Evolutionary conservation across 177 flowering plant genomes (phyloP), one percentile per base, ranked within the genome.

Genomic region (Vitis hybrid): DNA sequence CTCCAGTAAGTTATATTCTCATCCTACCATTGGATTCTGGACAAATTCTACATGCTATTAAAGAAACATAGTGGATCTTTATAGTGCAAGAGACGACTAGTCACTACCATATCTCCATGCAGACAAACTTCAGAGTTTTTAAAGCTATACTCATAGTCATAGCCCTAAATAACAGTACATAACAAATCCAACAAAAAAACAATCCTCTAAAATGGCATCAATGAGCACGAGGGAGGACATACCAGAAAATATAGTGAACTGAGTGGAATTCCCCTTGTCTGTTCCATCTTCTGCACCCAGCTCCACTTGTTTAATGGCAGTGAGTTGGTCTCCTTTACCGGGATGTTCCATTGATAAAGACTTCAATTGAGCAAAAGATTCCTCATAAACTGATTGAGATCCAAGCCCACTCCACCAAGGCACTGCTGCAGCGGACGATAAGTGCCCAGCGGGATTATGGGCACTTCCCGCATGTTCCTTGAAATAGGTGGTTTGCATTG

Each of bases 201-300:
- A 40, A 5, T 40, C 45, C 45, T 5, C 45, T 40, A 40, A 40
- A 40, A 40, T 14, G 57, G 57, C 4, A 15, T 54, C 7, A 54
- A 34, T 19, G 11, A 17, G 2, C 10, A 45, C 1, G 48, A n/a
- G n/a, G 18, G n/a, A 40, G 52, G 40, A 50, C 21, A 69, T 86
- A 86, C 91, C 89, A 26, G 84, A 69, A 72, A 77, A 82, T 70
- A 80, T 78, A 26, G 82, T 70, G 78, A 86, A 84, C 34, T 77
- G 84, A 64, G 77, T 61, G 7, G 73, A 15, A 69, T 62, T 68
- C 34, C 78, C 82, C 66, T 80, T 81, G 18, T 60, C 79, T 8
- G 50, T 23, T 10, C 66, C 81, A 40, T 69, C 75, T 56, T 61
- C 77, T 10, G 80, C 34, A 40, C 68, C 77, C 12, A 51, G 54